A percentile compares a stretch with the other conserved stretches of the same genome.
These are phyloP conservation scores for Paraglomus brasilianum DNA, from an alignment of 192 early-diverging fungal species.

Conservation along the genomic window DNA sequence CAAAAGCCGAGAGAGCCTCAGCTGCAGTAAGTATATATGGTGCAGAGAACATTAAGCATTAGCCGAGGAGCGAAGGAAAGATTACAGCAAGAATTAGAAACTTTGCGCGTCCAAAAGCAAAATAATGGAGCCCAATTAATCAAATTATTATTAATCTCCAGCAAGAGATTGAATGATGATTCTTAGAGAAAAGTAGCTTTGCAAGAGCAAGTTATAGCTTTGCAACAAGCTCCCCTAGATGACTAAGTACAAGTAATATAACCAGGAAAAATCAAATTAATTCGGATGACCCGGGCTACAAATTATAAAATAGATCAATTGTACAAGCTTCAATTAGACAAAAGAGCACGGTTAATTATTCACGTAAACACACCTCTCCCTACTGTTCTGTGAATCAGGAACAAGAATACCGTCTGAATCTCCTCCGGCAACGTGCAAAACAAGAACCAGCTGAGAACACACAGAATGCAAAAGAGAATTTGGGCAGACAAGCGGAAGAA, in stretches of 20 bases:
- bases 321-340: no score
- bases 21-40: constrained; percentile 51
- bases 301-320: no score
- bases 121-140: background rate
- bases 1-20: constrained; percentile 44
- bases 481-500: background rate
- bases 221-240: no score
- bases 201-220: no score
- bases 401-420: constrained; percentile 55
- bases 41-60: background rate
- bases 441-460: constrained; percentile 21
- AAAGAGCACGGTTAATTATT: no score
- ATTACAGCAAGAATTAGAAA: no score
- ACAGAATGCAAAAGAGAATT: background rate
- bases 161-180: no score
- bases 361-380: no score
- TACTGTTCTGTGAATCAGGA: constrained; percentile 39
- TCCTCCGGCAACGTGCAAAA: constrained; percentile 51
- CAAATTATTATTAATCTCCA: background rate
- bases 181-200: no score
- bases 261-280: no score
- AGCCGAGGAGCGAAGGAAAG: background rate
- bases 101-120: background rate
- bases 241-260: no score
- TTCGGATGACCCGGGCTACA: no score